phyloP scores from a whole-genome alignment of 2,329 filamentous ascomycete species.

The Fusarium tricinctum region DNA sequence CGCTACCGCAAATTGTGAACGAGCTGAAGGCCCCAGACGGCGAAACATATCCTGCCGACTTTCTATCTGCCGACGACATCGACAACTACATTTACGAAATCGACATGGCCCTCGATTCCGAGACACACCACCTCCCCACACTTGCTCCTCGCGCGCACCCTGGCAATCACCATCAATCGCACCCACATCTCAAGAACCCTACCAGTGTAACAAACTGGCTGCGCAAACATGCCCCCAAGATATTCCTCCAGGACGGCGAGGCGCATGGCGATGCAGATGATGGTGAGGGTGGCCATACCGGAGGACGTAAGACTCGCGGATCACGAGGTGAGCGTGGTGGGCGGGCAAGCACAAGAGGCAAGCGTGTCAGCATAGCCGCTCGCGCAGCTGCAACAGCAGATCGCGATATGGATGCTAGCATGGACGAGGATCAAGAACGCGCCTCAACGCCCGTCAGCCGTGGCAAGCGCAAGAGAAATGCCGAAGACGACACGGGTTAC shows the following conservation, averaged over 20 bases:
- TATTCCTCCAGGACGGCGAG: constrained; percentile 82
- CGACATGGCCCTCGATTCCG: constrained; percentile 65
- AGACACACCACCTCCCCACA: constrained; percentile 60
- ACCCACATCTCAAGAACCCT: constrained; percentile 74
- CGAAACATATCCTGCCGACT: constrained; percentile 71
- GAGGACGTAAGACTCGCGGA: constrained; percentile 56
- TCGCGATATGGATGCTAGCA: constrained; percentile 54
- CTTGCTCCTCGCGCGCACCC: constrained; percentile 65
- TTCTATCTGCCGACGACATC: constrained; percentile 77
- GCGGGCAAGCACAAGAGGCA: constrained; percentile 59
- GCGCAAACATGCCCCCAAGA: constrained; percentile 83
- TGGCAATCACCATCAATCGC: constrained; percentile 54
- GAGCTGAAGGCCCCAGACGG: constrained; percentile 66
- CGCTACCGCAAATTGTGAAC: constrained; percentile 70
- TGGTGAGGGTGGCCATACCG: constrained; percentile 48
- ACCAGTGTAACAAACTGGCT: constrained; percentile 98
- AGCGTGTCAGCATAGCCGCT: constrained; percentile 51
- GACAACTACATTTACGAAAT: constrained; percentile 80
- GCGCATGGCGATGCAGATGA: constrained; percentile 58
- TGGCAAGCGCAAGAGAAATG: constrained; percentile 67
- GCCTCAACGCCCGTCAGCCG: constrained; percentile 53
- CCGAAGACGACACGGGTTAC: constrained; percentile 71
- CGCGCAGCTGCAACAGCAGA: constrained; percentile 43
- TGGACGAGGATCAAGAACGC: constrained; percentile 58
- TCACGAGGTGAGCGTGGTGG: constrained; percentile 53